These are phyloP conservation scores for Fusarium ramigenum DNA, from an alignment of 2,329 filamentous ascomycete genomes.

Conservation along the genomic window DNA sequence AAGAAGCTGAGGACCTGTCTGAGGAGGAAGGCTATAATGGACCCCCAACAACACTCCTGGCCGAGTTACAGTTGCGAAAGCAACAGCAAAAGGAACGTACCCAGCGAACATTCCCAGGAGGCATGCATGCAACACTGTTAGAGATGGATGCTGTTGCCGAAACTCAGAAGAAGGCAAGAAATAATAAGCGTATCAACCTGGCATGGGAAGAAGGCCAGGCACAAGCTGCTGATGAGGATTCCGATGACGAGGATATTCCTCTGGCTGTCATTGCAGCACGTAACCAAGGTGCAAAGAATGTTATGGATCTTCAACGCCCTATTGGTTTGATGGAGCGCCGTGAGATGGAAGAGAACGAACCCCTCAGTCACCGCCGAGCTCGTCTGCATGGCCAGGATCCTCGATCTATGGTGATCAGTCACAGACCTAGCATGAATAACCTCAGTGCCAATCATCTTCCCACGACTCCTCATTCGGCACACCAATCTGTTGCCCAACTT, in stretches of 20 bases:
- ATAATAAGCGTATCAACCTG: slow-evolving; percentile 80
- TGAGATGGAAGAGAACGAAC: slow-evolving; percentile 92
- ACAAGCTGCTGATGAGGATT: slow-evolving; percentile 55
- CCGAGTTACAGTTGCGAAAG: slow-evolving; percentile 91
- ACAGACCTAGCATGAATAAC: slow-evolving; percentile 56
- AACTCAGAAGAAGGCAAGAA: slow-evolving; percentile 78
- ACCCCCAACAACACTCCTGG: slow-evolving; percentile 87
- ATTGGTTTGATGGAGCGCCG: slow-evolving; percentile 81
- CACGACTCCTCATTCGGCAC: slow-evolving; percentile 35
- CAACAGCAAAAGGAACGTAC: slow-evolving; percentile 85
- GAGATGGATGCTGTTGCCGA: slow-evolving; percentile 92
- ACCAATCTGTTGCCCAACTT: slow-evolving; percentile 24
- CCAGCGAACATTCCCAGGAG: slow-evolving; percentile 71
- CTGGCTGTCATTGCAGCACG: slow-evolving; percentile 79
- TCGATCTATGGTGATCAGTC: slow-evolving; percentile 49
- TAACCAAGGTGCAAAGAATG: slow-evolving; percentile 60
- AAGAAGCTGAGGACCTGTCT: slow-evolving; percentile 57
- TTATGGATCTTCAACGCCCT: slow-evolving; percentile 69
- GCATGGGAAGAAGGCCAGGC: slow-evolving; percentile 83
- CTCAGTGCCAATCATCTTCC: slow-evolving; percentile 44
- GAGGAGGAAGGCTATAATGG: slow-evolving; percentile 68
- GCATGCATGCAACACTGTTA: slow-evolving; percentile 90
- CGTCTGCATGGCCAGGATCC: slow-evolving; percentile 74
- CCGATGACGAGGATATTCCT: slow-evolving; percentile 85
- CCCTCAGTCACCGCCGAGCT: slow-evolving; percentile 79